A percentile compares a stretch with the other conserved stretches of the same genome.
Evolutionary conservation across 1,139 yeast genomes (phyloP).

Genomic region (Suhomyces choctaworum): DNA sequence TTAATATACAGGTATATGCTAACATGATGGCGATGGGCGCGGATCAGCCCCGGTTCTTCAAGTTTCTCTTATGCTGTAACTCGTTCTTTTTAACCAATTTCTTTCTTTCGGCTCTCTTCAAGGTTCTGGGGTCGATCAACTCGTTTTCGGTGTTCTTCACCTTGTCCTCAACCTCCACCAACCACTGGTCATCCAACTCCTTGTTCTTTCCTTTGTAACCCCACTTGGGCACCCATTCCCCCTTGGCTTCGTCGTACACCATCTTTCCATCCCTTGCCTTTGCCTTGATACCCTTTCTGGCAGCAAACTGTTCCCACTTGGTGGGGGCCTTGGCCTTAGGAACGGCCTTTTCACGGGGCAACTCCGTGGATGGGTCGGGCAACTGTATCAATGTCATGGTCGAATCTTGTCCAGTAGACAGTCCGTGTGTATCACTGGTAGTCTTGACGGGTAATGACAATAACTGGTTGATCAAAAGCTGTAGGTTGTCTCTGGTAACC

Average conservation of each 20-base stretch:
- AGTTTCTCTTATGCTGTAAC: constrained; percentile 82
- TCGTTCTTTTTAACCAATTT: constrained; percentile 81
- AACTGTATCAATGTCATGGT: constrained; percentile 80
- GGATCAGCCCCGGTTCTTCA: constrained; percentile 35
- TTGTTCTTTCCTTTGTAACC: constrained; percentile 95
- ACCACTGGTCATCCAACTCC: constrained; percentile 86
- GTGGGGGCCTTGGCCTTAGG: constrained; percentile 93
- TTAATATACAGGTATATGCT: constrained; percentile 6
- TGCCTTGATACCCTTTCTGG: constrained; percentile 89
- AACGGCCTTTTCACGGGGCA: constrained; percentile 94
- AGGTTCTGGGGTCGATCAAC: constrained; percentile 80
- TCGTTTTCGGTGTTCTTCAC: constrained; percentile 66
- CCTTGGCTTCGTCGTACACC: constrained; percentile 84
- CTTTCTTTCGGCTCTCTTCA: constrained; percentile 82
- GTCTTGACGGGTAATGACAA: constrained; percentile 85
- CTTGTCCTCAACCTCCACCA: constrained; percentile 87
- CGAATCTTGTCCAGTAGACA: constrained; percentile 64
- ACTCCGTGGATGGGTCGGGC: constrained; percentile 78
- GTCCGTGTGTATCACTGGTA: constrained; percentile 70
- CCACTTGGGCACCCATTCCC: constrained; percentile 99
- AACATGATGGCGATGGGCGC: background rate
- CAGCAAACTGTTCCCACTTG: constrained; percentile 97
- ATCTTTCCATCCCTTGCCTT: constrained; percentile 88
- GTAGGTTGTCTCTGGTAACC: constrained; percentile 90
- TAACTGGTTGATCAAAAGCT: constrained; percentile 84